Evolutionary conservation across 2,329 filamentous ascomycete species (phyloP).

Genomic region (Pleomassaria siparia): DNA sequence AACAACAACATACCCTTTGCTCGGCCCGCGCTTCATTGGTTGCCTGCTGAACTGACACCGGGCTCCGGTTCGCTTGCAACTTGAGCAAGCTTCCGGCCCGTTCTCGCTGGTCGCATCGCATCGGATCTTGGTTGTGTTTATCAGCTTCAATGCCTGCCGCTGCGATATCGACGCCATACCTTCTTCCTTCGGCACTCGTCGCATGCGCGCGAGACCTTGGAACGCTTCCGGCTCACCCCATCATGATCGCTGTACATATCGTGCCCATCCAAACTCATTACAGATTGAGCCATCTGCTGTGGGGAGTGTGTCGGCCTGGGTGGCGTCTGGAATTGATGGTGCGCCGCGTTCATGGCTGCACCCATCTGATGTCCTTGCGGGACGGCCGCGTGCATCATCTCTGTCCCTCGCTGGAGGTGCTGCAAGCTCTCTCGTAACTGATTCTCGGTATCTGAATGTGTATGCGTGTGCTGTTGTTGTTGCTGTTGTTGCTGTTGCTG

Average conservation of each 20-base stretch:
- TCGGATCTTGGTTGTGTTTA: slow-evolving; percentile 35
- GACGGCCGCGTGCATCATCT: slow-evolving; percentile 32
- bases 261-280: slow-evolving; percentile 41
- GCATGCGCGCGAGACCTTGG: slow-evolving; percentile 46
- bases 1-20: slow-evolving; percentile 39
- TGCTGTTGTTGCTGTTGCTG: slow-evolving; percentile 13
- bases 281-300: slow-evolving; percentile 43
- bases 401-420: slow-evolving; percentile 34
- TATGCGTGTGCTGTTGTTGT: slow-evolving; percentile 27
- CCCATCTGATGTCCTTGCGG: slow-evolving; percentile 34
- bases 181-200: slow-evolving; percentile 47
- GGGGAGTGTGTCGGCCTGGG: slow-evolving; percentile 40
- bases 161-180: slow-evolving; percentile 20
- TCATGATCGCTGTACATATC: slow-evolving; percentile 37
- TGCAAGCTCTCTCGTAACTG: slow-evolving; percentile 39
- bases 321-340: slow-evolving; percentile 39
- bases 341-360: slow-evolving; percentile 26
- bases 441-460: slow-evolving; percentile 29
- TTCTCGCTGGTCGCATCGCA: slow-evolving; percentile 46
- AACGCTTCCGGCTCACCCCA: slow-evolving; percentile 37
- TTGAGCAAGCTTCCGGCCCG: slow-evolving; percentile 43
- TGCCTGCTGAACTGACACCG: slow-evolving; percentile 46
- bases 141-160: slow-evolving; percentile 15
- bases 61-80: slow-evolving; percentile 43
- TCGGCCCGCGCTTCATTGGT: slow-evolving; percentile 46